Conservation (phyloP, 331 rosid species). For the Quercus phellos region DNA sequence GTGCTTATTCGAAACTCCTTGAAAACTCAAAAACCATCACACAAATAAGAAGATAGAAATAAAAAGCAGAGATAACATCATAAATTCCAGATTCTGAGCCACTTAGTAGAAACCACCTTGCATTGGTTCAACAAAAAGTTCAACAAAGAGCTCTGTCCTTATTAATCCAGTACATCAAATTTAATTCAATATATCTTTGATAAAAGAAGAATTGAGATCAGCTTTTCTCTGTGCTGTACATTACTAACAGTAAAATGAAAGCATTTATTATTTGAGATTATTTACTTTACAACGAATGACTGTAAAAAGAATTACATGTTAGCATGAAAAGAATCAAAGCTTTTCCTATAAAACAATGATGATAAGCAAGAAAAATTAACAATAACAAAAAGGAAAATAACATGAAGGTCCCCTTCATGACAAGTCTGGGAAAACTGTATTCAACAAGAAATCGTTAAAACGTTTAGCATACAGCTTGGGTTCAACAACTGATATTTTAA, state of each 20-base stretch:
- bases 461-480: constrained; percentile 60
- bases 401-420: constrained; percentile 19
- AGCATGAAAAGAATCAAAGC: background rate
- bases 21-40: too few species aligned
- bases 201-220: too few species aligned
- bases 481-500: constrained; percentile 60
- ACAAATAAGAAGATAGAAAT: too few species aligned
- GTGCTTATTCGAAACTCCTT: too few species aligned
- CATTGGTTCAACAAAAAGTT: too few species aligned
- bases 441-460: constrained; percentile 58
- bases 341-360: background rate
- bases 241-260: background rate
- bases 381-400: background rate
- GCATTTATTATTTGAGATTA: background rate
- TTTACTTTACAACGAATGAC: constrained; percentile 10
- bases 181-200: too few species aligned
- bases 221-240: background rate
- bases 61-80: too few species aligned
- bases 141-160: too few species aligned
- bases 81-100: too few species aligned
- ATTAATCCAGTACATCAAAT: too few species aligned
- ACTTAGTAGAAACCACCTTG: too few species aligned
- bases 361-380: background rate
- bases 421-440: constrained; percentile 45
- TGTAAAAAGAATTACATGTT: background rate